Base-by-base conservation (phyloP, 805 yeast species). In the Suhomyces vadensis region DNA sequence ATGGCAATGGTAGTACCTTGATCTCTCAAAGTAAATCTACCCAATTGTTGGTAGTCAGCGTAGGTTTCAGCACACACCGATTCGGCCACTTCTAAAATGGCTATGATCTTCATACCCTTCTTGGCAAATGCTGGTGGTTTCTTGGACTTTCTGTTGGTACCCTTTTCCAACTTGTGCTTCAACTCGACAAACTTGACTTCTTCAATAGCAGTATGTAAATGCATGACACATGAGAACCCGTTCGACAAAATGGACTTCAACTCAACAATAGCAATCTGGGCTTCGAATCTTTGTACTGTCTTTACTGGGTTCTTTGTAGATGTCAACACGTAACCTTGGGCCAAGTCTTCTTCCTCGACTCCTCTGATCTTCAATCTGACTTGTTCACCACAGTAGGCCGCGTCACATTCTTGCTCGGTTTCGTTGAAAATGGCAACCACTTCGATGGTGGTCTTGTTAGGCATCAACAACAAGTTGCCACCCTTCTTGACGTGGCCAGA, bases 181-280 rank as follows among this genome's bases (percentile, higher is more conserved):
- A 94, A 78, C 59, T 83, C 82, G 41, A 83, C 76, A 63, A 94
- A 81, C 20, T 78, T 77, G 42, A 94, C 96, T 70, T 94, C 99
- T 72, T 94, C 98, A 56, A 92, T 90, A 44, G 98, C 98, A 40
- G 98, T 89, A 74, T 94, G 99, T 57, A 94, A 85, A 63, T 94
- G 99, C 97, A 94, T 92, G 44, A 94, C 97, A 79, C 98, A 94
- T 10, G 97, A 83, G 75, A 83, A 94, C 45, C 99, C 99, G 41
- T 95, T 83, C 4, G 99, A 87, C 61, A 94, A 75, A 61, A 94
- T 94, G 14, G 96, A 86, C 72, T 87, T 90, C 68, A 94, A 81
- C 73, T 94, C 99, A 47, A 94, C 97, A 69, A 94, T 87, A 44
- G 97, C 98, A 52, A 94, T 81, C 69, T 92, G 96, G 5, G 98